Conservation (phyloP, 2,329 filamentous ascomycete species). For the Fusarium pseudonygamai region DNA sequence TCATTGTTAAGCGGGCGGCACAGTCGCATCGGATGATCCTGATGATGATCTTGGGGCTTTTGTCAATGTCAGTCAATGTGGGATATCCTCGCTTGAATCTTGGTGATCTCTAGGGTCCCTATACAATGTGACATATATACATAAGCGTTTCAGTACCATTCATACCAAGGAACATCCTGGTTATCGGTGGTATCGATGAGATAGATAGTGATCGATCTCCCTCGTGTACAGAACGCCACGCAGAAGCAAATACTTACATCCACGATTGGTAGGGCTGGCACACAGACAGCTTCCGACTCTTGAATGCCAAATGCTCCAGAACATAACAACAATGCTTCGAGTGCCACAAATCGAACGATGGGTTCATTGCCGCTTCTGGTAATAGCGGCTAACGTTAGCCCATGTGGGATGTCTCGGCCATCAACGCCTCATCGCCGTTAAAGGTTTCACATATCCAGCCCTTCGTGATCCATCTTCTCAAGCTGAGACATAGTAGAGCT, state of each 20-base stretch:
- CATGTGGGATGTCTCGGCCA: constrained; percentile 31
- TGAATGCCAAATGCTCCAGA: constrained; percentile 7
- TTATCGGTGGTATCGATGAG: not conserved
- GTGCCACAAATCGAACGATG: constrained; percentile 32
- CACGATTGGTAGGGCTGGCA: constrained; percentile 20
- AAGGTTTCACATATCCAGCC: constrained; percentile 27
- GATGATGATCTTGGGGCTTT: not conserved
- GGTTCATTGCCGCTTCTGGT: constrained; percentile 19
- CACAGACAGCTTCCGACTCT: not conserved
- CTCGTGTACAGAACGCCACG: not conserved
- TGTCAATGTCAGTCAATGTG: not conserved
- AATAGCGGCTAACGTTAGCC: constrained; percentile 32
- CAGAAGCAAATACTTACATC: constrained; percentile 14
- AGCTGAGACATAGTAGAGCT: constrained; percentile 15
- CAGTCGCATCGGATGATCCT: not conserved
- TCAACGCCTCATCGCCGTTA: constrained; percentile 21
- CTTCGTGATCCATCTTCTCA: constrained; percentile 5
- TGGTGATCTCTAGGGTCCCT: not conserved
- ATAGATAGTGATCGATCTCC: not conserved
- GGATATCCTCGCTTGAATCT: not conserved
- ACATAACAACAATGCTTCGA: not conserved
- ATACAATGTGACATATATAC: not conserved
- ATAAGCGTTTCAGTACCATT: not conserved
- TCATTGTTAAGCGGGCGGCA: not conserved
- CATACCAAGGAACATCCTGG: not conserved